phyloP scores from a whole-genome alignment of 2,329 filamentous ascomycete genomes.

The Chrysosporium queenslandicum region DNA sequence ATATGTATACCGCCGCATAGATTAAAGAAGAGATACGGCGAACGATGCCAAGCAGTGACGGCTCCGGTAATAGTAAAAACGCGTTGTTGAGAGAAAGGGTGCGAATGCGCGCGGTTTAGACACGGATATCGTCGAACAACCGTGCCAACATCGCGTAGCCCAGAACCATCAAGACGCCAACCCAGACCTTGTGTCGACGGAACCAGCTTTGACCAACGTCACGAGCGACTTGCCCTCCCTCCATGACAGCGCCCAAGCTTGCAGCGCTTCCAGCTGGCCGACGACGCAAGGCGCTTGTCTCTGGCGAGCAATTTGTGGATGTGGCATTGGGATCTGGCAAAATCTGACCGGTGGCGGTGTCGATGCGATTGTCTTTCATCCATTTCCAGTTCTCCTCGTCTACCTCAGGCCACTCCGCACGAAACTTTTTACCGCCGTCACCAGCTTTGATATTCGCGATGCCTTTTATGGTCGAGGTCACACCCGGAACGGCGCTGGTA shows the following conservation, averaged over 20 bases:
- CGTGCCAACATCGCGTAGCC: slow-evolving; percentile 74
- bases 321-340: slow-evolving; percentile 41
- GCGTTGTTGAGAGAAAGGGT: background rate
- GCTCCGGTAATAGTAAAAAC: background rate
- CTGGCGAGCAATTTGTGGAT: slow-evolving; percentile 47
- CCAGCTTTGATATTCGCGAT: slow-evolving; percentile 75
- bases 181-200: slow-evolving; percentile 64
- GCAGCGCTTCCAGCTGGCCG: slow-evolving; percentile 49
- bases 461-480: slow-evolving; percentile 52
- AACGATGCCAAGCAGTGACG: background rate
- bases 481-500: slow-evolving; percentile 37
- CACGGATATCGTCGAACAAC: slow-evolving; percentile 45
- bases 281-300: slow-evolving; percentile 54
- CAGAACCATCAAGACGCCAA: slow-evolving; percentile 62
- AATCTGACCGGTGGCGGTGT: slow-evolving; percentile 61
- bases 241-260: slow-evolving; percentile 56
- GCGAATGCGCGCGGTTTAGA: background rate
- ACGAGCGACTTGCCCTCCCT: slow-evolving; percentile 59
- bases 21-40: background rate
- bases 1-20: background rate
- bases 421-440: slow-evolving; percentile 85
- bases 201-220: slow-evolving; percentile 78
- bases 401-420: slow-evolving; percentile 76
- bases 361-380: slow-evolving; percentile 76
- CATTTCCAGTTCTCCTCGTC: slow-evolving; percentile 85